Conservation (phyloP, 306 rosid species). For the Cucumis sativus region DNA sequence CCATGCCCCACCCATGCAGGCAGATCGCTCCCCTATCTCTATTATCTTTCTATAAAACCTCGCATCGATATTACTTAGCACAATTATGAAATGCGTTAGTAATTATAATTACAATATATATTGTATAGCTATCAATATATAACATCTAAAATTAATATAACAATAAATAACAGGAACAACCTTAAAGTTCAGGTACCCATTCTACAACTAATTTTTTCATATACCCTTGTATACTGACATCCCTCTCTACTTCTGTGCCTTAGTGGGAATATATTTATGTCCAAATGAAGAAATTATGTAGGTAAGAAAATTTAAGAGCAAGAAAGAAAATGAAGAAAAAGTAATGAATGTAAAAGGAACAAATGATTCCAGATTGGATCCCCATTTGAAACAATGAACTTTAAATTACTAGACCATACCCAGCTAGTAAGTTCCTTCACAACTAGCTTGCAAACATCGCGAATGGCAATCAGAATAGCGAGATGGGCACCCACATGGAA, state of each 20-base stretch:
- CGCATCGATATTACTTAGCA: not conserved
- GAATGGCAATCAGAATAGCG: constrained; percentile 75
- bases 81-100: not conserved
- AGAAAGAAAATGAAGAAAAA: not conserved
- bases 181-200: not conserved
- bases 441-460: constrained; percentile 99
- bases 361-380: not conserved
- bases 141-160: not conserved
- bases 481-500: constrained; percentile 72
- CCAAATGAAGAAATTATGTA: not conserved
- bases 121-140: not conserved
- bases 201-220: not conserved
- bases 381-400: not conserved
- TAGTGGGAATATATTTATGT: not conserved
- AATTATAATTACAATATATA: too few relatives aligned
- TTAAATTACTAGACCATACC: constrained; percentile 40
- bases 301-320: not conserved
- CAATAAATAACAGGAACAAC: not conserved
- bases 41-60: too few relatives aligned
- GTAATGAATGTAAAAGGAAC: not conserved
- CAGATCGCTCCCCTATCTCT: not conserved
- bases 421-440: constrained; percentile 92
- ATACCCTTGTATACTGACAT: too few relatives aligned
- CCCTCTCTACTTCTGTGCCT: not conserved
- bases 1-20: too few relatives aligned